Conservation (phyloP, 208 protist species). For the Acanthamoeba healyi region DNA sequence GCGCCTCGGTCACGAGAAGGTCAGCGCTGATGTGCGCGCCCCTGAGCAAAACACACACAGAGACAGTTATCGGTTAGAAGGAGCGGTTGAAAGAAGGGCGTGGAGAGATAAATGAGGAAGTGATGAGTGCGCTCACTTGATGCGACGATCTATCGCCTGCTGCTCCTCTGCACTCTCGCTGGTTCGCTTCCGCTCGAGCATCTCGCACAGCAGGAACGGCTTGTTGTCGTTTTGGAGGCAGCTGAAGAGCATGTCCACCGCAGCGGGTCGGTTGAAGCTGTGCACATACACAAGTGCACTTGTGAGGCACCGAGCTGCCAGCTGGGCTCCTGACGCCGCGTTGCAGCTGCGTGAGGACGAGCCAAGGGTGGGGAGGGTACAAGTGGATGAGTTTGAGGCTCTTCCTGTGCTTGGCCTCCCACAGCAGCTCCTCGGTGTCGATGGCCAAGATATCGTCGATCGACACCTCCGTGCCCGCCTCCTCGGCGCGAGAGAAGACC, state of each 20-base stretch:
- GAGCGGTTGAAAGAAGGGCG: too few species aligned
- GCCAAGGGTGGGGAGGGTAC: not conserved
- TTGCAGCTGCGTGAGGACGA: too few species aligned
- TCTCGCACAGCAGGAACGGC: not conserved
- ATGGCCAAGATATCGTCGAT: not conserved
- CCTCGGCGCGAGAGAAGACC: not conserved
- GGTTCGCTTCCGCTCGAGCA: not conserved
- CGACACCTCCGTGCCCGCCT: not conserved
- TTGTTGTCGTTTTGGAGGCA: not conserved
- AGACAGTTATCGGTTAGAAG: not conserved
- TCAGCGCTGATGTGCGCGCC: not conserved
- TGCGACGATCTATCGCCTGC: not conserved
- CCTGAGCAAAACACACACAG: not conserved
- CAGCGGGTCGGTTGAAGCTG: not conserved
- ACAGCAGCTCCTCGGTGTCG: not conserved
- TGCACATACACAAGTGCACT: not conserved
- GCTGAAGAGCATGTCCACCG: not conserved
- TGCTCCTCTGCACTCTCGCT: not conserved
- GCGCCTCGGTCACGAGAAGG: not conserved
- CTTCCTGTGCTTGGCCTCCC: slow-evolving; percentile 37
- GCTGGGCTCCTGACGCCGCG: too few species aligned
- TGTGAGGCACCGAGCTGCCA: not conserved
- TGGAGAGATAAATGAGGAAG: not conserved
- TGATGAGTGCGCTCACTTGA: not conserved
- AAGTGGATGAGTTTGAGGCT: slow-evolving; percentile 33